Percentiles rank a stretch among this genome's conserved stretches.
phyloP scores from a whole-genome alignment of 345 rosid genomes.

The Eucalyptus cloeziana region DNA sequence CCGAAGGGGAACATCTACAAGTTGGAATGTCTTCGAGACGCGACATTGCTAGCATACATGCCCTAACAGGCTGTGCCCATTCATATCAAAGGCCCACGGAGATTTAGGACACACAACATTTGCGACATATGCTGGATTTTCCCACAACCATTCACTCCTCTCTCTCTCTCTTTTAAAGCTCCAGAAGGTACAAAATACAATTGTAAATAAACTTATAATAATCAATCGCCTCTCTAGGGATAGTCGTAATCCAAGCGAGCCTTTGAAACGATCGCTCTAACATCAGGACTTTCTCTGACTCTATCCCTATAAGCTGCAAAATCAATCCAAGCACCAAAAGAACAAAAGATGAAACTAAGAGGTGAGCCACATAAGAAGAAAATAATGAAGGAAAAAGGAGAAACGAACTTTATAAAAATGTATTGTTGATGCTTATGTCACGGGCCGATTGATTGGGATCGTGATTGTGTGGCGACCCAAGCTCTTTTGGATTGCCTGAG shows the following conservation, averaged over 20 bases:
- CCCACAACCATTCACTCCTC: not conserved
- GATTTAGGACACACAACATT: not conserved
- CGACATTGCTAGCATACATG: not conserved
- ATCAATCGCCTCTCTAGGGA: rapidly evolving
- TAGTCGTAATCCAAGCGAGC: not conserved
- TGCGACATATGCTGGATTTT: not conserved
- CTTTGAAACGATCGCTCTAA: not conserved
- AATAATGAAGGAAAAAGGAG: too few species aligned
- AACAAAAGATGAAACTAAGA: too few species aligned
- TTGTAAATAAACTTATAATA: too few species aligned
- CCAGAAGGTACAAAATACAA: not conserved
- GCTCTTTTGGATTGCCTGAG: too few species aligned
- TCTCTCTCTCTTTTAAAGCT: too few species aligned
- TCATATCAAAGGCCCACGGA: not conserved
- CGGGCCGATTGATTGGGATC: too few species aligned
- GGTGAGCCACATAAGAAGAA: too few species aligned
- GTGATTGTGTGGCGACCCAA: too few species aligned
- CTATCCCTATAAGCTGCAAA: not conserved
- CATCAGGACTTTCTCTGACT: not conserved
- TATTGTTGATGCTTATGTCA: too few species aligned
- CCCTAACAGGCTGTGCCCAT: not conserved
- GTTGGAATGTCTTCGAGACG: not conserved
- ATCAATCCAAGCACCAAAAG: too few species aligned
- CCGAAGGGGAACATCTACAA: not conserved
- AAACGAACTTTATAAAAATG: too few species aligned